These are phyloP conservation scores for Arthrobotrys entomopaga DNA, from an alignment of 2,329 filamentous ascomycete genomes.

Conservation along the genomic window DNA sequence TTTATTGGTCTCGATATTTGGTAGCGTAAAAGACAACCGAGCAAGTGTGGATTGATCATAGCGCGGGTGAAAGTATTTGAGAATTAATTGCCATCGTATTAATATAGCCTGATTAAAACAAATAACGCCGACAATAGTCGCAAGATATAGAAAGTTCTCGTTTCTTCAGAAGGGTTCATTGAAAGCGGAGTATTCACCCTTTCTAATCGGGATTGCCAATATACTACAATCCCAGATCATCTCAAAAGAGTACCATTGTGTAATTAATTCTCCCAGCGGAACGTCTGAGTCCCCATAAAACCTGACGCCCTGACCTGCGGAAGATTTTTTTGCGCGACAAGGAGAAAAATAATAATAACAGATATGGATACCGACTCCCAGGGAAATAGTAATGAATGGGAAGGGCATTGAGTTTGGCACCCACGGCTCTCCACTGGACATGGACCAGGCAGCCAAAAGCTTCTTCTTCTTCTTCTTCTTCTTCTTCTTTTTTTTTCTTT, in stretches of 20 bases:
- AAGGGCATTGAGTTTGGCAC: slow-evolving; percentile 19
- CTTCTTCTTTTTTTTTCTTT: too few relatives aligned
- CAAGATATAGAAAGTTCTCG: slow-evolving; percentile 7
- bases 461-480: background rate
- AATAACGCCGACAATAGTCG: slow-evolving; percentile 4
- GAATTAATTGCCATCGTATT: slow-evolving; percentile 33
- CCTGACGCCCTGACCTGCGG: slow-evolving; percentile 29
- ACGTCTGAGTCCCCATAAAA: slow-evolving; percentile 18
- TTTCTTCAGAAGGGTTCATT: slow-evolving; percentile 3
- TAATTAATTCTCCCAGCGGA: slow-evolving; percentile 24
- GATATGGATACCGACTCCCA: slow-evolving; percentile 28
- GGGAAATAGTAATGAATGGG: background rate
- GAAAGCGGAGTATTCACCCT: slow-evolving; percentile 35
- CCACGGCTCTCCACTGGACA: slow-evolving; percentile 30
- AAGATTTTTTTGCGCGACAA: slow-evolving; percentile 48
- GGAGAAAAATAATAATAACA: background rate
- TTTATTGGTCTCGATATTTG: slow-evolving; percentile 27
- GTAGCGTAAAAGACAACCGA: slow-evolving; percentile 40
- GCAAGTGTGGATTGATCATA: slow-evolving; percentile 31
- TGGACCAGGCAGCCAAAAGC: slow-evolving; percentile 14
- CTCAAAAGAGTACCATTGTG: slow-evolving; percentile 18
- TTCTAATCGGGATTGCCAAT: slow-evolving; percentile 26
- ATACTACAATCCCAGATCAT: slow-evolving; percentile 1
- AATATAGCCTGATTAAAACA: slow-evolving; percentile 32
- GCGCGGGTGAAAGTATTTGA: background rate